These are phyloP conservation scores for Auriscalpium orientale DNA, from an alignment of 768 basidiomycete species.

Conservation along the genomic window DNA sequence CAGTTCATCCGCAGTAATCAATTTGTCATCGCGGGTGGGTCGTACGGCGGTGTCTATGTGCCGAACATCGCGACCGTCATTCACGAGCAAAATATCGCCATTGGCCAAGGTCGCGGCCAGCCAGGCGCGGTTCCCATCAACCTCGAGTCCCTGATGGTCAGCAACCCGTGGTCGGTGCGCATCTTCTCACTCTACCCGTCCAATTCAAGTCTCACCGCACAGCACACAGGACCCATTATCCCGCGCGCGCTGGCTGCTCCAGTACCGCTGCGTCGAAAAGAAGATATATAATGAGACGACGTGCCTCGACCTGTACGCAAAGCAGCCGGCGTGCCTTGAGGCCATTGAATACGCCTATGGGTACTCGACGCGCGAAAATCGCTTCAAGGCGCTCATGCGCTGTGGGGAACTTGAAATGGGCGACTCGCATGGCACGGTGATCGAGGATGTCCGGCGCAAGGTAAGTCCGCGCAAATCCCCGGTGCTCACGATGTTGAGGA, in stretches of 20 bases:
- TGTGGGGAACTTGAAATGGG: neutral
- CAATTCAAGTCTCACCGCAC: neutral
- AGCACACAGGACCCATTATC: slow-evolving; percentile 19
- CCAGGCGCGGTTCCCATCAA: slow-evolving; percentile 22
- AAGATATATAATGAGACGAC: slow-evolving; percentile 26
- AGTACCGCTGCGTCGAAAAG: slow-evolving; percentile 20
- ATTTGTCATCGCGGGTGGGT: slow-evolving; percentile 25
- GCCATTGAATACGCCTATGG: neutral
- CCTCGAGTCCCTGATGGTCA: slow-evolving; percentile 27
- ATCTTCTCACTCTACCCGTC: neutral
- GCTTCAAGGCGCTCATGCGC: neutral
- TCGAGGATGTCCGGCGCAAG: neutral
- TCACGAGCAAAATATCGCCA: slow-evolving; percentile 24
- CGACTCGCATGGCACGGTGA: slow-evolving; percentile 11
- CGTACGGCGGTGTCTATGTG: slow-evolving; percentile 29
- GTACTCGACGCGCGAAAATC: neutral
- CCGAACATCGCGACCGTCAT: slow-evolving; percentile 31
- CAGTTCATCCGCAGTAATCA: slow-evolving; percentile 1
- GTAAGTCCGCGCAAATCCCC: neutral
- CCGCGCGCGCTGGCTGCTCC: slow-evolving; percentile 24
- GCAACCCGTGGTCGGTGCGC: slow-evolving; percentile 20
- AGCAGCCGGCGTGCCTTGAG: slow-evolving; percentile 21
- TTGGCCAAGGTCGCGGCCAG: slow-evolving; percentile 14
- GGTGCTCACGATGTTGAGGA: no score
- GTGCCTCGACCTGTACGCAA: slow-evolving; percentile 18